These are phyloP conservation scores for Kockovaella imperatae DNA, from an alignment of 768 basidiomycete species.

Conservation along the genomic window DNA sequence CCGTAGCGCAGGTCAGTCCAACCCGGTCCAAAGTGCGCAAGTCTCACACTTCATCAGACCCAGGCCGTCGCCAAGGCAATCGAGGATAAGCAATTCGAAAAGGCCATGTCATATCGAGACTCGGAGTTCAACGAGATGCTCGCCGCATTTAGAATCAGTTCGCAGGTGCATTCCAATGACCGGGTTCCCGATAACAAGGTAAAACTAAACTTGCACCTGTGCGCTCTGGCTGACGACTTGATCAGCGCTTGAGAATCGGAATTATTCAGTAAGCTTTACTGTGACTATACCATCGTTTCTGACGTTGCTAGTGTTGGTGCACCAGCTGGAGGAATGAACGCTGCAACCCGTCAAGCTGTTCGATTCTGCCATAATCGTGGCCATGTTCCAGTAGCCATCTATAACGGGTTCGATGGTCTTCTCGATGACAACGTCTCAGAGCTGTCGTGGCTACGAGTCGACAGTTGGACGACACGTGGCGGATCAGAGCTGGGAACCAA, in stretches of 20 bases:
- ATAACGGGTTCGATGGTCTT: slow-evolving; percentile 93
- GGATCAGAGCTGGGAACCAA: slow-evolving; percentile 98
- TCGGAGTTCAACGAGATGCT: slow-evolving; percentile 82
- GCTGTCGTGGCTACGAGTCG: slow-evolving; percentile 91
- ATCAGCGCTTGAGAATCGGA: slow-evolving; percentile 46
- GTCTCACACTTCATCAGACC: slow-evolving; percentile 52
- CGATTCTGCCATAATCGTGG: slow-evolving; percentile 89
- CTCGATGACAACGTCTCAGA: slow-evolving; percentile 80
- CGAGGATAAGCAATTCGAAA: slow-evolving; percentile 69
- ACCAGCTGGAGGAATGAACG: slow-evolving; percentile 98
- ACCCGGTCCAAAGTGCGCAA: neutral
- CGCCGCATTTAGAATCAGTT: slow-evolving; percentile 72
- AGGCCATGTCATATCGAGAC: slow-evolving; percentile 80
- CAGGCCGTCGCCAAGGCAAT: slow-evolving; percentile 77
- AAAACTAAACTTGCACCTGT: too few relatives aligned
- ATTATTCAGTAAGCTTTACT: slow-evolving; percentile 45
- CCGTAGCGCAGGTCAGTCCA: slow-evolving; percentile 69
- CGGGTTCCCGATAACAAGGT: slow-evolving; percentile 50
- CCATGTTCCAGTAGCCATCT: slow-evolving; percentile 81
- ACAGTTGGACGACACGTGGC: slow-evolving; percentile 90
- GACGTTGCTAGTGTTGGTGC: slow-evolving; percentile 69
- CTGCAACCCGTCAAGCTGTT: slow-evolving; percentile 87
- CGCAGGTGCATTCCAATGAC: slow-evolving; percentile 54
- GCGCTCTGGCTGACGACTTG: too few relatives aligned
- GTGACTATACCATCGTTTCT: slow-evolving; percentile 2